Evolutionary conservation across 805 yeast species (phyloP), one percentile per base, ranked within the genome.

Genomic region (Yamadazyma laniorum): DNA sequence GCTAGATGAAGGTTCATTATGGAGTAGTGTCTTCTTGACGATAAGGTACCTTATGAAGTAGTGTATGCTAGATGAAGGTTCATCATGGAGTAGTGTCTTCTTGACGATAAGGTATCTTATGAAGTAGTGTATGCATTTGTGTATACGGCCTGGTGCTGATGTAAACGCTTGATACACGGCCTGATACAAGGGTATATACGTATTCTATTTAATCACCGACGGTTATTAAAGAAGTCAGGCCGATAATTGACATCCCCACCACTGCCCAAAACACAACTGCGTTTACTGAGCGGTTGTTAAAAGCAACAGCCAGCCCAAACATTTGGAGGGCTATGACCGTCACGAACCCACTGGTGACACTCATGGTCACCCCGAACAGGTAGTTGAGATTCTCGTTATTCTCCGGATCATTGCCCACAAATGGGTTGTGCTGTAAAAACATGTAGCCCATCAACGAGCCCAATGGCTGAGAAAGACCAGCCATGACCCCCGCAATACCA

Each of bases 401-500:
- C n/a, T 29, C 36, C 63, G 52, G 18, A 50, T 52, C 18, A 25
- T 38, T 32, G 5, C 29, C 30, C 13, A n/a, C 6, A 8, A 64
- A 65, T 7, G 65, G 59, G 32, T 57, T 62, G 37, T 75, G 62
- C 7, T 42, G 34, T 37, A 67, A 45, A 22, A 83, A 66, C 5
- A 74, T 46, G 48, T 71, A 72, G 0, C 95, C 97, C 2, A 83
- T 43, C 0, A 82, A 49, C 0, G 96, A 98, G 15, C 99, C 99
- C 13, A 87, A 47, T 0, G 97, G 96, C 55, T 90, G 97, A 2
- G 96, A 80, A 2, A 79, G 68, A 0, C 91, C 90, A 3, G 96
- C 97, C 13, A 91, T 62, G 0, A 81, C 38, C 1, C 85, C 79
- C 12, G 90, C 75, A 6, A 83, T 73, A 0, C 71, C 45, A 8